These are phyloP conservation scores for Chlamydomonas reinhardtii DNA, from an alignment of 163 green algal species.

Conservation along the genomic window DNA sequence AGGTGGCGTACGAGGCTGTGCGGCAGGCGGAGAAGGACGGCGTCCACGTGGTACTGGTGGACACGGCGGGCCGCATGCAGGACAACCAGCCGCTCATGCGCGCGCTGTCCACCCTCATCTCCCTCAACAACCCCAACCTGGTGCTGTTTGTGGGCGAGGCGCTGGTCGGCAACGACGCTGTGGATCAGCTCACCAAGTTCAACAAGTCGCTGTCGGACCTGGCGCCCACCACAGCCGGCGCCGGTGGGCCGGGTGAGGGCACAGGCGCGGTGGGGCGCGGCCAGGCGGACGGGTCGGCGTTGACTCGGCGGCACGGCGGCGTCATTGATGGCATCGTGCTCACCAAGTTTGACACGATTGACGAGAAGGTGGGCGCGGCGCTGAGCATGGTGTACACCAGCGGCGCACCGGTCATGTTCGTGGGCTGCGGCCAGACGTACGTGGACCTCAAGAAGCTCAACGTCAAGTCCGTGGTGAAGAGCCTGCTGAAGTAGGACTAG, in stretches of 20 bases:
- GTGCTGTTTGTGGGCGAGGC: conserved; percentile 99
- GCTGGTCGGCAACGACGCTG: conserved; percentile 98
- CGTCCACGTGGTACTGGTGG: conserved; percentile 96
- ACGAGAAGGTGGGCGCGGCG: conserved; percentile 98
- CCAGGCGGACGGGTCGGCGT: conserved; percentile 10
- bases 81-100: conserved; percentile 99
- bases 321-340: conserved; percentile 98
- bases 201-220: conserved; percentile 72
- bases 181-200: conserved; percentile 99
- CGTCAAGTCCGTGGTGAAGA: conserved; percentile 92
- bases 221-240: conserved; percentile 28
- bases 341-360: conserved; percentile 99
- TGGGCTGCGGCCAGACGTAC: conserved; percentile 98
- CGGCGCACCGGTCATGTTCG: conserved; percentile 97
- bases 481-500: conserved; percentile 75
- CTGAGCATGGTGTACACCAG: conserved; percentile 98
- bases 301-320: conserved; percentile 51
- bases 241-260: background rate
- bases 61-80: conserved; percentile 98
- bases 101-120: conserved; percentile 95
- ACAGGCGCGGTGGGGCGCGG: background rate
- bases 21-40: conserved; percentile 84
- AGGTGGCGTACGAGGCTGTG: conserved; percentile 85
- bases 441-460: conserved; percentile 96
- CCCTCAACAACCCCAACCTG: conserved; percentile 95